Evolutionary conservation across 139 green algal genomes (phyloP), one percentile per base, ranked within the genome.

Genomic region (Pycnococcus provasolii): DNA sequence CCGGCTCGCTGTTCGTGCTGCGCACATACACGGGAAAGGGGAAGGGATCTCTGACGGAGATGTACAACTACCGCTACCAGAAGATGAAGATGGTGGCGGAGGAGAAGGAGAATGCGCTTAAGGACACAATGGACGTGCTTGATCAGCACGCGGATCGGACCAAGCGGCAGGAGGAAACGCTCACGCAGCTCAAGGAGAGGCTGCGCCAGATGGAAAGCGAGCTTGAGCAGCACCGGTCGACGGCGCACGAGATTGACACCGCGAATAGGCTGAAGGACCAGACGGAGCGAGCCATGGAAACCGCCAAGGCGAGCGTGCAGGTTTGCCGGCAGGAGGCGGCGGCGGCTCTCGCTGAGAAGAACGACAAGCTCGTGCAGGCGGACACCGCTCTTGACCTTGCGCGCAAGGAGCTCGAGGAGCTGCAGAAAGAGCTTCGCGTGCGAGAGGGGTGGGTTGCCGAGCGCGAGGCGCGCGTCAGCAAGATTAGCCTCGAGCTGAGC

Each of bases 21-120:
- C 26, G 26, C 26, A 26, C 26, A 26, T 26, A 26, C 26, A 26
- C 26, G 26, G 26, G 26, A 26, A 26, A 26, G 50, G 50, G 13
- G 50, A 55, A 55, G 50, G 50, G 50, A 13, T 26, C 9, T 13
- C 13, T 55, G 50, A 13, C 13, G 9, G 11, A 55, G 50, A 55
- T 55, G 50, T 55, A 55, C 50, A 13, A 55, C 50, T 55, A 55
- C 50, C 9, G 13, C 9, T 55, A 55, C 50, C 50, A 55, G 50
- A 55, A 55, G 50, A 55, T 55, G 50, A 55, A 55, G 50, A 13
- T 55, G 11, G 13, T 26, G 11, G 11, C 13, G 50, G 50, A 55
- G 50, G 50, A 55, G 50, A 55, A 55, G 50, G 50, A 55, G 13
- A 11, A 55, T 11, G 50, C 50, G 11, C 50, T 55, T 13, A 55